These are phyloP conservation scores for Golubevia sp. DNA, from an alignment of 1,284 basidiomycete genomes.

Conservation along the genomic window DNA sequence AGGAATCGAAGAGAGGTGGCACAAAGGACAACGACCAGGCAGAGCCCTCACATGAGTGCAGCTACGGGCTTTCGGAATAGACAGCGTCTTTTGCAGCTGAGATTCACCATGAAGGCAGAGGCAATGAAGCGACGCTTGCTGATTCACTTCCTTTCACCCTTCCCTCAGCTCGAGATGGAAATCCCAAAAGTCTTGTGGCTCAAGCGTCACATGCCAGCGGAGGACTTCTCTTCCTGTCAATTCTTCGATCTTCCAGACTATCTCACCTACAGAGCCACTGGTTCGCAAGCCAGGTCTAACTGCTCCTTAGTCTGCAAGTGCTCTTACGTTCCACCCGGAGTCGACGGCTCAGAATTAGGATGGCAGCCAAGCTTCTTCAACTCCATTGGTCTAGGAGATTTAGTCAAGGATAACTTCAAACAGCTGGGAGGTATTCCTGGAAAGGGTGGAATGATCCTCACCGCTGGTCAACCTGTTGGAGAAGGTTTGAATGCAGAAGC, in stretches of 20 bases:
- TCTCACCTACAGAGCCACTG: conserved; percentile 89
- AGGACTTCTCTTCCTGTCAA: conserved; percentile 79
- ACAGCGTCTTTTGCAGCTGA: too few species aligned
- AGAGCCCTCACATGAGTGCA: too few species aligned
- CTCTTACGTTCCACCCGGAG: conserved; percentile 80
- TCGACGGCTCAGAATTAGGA: conserved; percentile 45
- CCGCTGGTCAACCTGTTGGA: conserved; percentile 91
- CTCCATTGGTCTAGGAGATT: conserved; percentile 55
- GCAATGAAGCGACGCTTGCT: too few species aligned
- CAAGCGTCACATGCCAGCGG: conserved; percentile 79
- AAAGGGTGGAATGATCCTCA: conserved; percentile 70
- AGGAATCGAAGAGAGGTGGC: too few species aligned
- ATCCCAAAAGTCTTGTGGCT: conserved; percentile 92
- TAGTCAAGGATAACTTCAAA: conserved; percentile 70
- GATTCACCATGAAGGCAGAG: too few species aligned
- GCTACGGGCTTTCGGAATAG: too few species aligned
- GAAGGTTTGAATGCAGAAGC: conserved; percentile 77
- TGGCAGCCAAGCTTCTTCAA: conserved; percentile 56
- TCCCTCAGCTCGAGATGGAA: conserved; percentile 53
- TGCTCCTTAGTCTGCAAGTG: conserved; percentile 98
- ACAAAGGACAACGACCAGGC: too few species aligned
- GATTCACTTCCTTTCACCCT: too few species aligned
- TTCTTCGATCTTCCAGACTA: conserved; percentile 98
- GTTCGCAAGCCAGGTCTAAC: conserved; percentile 76
- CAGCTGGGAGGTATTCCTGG: conserved; percentile 77